A percentile compares a stretch with the other conserved stretches of the same genome.
Evolutionary conservation across 2,329 filamentous ascomycete genomes (phyloP).

Genomic region (Stachybotrys echinatus): DNA sequence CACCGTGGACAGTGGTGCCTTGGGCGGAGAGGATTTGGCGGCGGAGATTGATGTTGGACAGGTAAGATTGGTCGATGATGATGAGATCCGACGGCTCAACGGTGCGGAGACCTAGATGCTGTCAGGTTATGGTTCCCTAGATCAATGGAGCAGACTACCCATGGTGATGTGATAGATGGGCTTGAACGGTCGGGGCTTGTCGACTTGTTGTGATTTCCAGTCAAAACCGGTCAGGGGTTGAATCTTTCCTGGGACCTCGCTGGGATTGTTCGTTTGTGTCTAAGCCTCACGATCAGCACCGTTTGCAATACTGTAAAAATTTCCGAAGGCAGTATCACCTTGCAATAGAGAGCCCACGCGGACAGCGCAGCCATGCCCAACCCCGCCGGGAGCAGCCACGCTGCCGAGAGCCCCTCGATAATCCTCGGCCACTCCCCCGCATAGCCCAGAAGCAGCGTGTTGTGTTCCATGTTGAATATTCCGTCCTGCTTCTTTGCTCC

Average conservation of each 20-base stretch:
- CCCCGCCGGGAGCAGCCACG: too few species aligned
- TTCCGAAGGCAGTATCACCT: too few species aligned
- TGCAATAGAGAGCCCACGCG: too few species aligned
- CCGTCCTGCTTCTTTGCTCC: too few species aligned
- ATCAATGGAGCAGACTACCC: constrained; percentile 26
- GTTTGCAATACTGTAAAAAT: too few species aligned
- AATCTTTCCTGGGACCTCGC: constrained; percentile 6
- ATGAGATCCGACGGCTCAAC: constrained; percentile 44
- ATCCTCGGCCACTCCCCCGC: too few species aligned
- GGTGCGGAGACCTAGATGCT: constrained; percentile 32
- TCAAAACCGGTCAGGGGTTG: constrained; percentile 26
- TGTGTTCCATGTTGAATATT: too few species aligned
- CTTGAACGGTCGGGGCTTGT: constrained; percentile 42
- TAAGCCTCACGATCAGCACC: not conserved
- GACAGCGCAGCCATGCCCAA: too few species aligned
- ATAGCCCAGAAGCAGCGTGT: too few species aligned
- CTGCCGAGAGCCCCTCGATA: too few species aligned
- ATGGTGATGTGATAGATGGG: constrained; percentile 50
- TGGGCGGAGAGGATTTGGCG: constrained; percentile 32
- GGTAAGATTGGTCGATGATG: constrained; percentile 46
- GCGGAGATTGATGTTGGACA: constrained; percentile 34
- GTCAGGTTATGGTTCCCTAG: not conserved
- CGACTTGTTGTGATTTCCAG: constrained; percentile 32
- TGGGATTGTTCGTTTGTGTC: not conserved
- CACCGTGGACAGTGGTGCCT: constrained; percentile 34